phyloP scores from a whole-genome alignment of 2,329 filamentous ascomycete species.

The Aplosporella prunicola region DNA sequence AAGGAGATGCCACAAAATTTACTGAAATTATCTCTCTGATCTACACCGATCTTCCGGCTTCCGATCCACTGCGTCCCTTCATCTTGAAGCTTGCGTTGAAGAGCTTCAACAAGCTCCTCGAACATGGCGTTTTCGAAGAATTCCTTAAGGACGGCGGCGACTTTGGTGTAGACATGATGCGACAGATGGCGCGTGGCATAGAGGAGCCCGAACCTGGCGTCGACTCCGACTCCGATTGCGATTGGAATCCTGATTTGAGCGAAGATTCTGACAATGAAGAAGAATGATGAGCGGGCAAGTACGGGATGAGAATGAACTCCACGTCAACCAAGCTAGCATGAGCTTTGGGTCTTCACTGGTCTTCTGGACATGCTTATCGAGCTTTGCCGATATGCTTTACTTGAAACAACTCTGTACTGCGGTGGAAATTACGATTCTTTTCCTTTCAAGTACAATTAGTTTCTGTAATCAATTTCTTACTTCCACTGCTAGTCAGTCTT shows the following conservation, averaged over 20 bases:
- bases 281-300: too few species aligned
- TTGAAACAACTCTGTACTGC: too few species aligned
- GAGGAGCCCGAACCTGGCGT: neutral
- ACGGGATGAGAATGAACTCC: too few species aligned
- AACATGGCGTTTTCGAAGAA: neutral
- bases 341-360: too few species aligned
- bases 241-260: neutral
- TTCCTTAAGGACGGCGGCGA: neutral
- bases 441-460: too few species aligned
- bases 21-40: neutral
- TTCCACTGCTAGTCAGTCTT: too few species aligned
- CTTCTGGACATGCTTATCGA: too few species aligned
- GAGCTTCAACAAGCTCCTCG: neutral
- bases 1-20: neutral
- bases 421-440: too few species aligned
- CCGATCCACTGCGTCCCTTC: neutral
- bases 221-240: conserved; percentile 1
- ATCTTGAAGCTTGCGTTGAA: neutral
- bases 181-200: neutral
- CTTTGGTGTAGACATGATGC: neutral
- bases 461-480: too few species aligned
- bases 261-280: too few species aligned
- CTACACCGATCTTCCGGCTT: neutral
- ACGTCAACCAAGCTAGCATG: too few species aligned
- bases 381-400: too few species aligned